These are phyloP conservation scores for Paraphaeosphaeria minitans DNA, from an alignment of 2,329 filamentous ascomycete genomes.

Conservation along the genomic window DNA sequence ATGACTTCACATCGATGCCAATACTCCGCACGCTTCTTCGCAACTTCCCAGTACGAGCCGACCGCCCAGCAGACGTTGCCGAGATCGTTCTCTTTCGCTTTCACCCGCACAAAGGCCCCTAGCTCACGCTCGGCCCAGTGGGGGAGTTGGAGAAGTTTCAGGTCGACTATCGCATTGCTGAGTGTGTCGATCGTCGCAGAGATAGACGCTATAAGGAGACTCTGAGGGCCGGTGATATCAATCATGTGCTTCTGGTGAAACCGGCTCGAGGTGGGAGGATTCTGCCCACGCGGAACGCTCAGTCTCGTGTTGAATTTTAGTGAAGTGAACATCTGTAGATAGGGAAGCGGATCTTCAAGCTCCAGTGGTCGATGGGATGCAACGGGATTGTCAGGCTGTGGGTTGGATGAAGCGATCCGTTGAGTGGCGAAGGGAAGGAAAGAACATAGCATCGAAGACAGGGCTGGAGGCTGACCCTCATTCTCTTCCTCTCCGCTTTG, in stretches of 20 bases:
- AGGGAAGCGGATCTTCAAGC: constrained; percentile 69
- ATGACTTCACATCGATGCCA: constrained; percentile 63
- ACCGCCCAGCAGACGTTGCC: constrained; percentile 69
- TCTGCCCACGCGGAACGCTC: constrained; percentile 26
- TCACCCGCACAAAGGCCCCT: constrained; percentile 55
- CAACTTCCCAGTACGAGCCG: constrained; percentile 69
- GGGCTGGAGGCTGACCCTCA: constrained; percentile 27
- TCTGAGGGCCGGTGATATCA: constrained; percentile 55
- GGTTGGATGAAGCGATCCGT: constrained; percentile 30
- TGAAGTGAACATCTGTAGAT: constrained; percentile 72
- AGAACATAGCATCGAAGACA: constrained; percentile 46
- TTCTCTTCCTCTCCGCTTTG: constrained; percentile 11
- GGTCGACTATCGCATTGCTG: constrained; percentile 56
- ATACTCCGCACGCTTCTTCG: constrained; percentile 64
- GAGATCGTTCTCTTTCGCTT: constrained; percentile 57
- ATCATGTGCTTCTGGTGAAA: constrained; percentile 56
- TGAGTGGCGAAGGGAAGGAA: constrained; percentile 47
- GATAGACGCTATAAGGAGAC: constrained; percentile 63
- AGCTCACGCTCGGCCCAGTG: constrained; percentile 65
- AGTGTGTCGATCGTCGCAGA: constrained; percentile 59
- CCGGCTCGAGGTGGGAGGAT: constrained; percentile 17
- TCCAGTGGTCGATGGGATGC: constrained; percentile 69
- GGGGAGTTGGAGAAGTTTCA: constrained; percentile 63
- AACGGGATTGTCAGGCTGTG: constrained; percentile 43
- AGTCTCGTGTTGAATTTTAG: constrained; percentile 65